Conservation (phyloP, 129 eudicot species). For the Pittosporum tobira region DNA sequence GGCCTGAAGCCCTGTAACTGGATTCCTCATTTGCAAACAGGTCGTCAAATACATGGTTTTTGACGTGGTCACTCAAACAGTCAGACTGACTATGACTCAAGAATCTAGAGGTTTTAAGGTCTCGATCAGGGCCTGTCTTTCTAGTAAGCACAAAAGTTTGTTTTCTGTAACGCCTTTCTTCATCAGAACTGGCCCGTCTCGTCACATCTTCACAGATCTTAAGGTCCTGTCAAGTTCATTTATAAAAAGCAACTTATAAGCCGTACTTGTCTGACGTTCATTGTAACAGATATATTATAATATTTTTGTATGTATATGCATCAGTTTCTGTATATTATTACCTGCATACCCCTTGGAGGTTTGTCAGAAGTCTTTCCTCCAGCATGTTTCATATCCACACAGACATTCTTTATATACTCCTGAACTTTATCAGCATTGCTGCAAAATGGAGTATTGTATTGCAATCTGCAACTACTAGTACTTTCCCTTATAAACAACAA, state of each 20-base stretch:
- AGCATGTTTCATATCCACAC: conserved; percentile 62
- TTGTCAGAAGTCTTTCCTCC: conserved; percentile 53
- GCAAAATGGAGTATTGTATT: conserved; percentile 13
- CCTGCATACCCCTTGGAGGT: conserved; percentile 83
- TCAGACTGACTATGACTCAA: conserved; percentile 62
- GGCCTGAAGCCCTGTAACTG: too few relatives aligned
- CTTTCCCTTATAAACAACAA: conserved; percentile 1
- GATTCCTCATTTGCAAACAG: conserved; percentile 70
- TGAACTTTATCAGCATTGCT: conserved; percentile 84
- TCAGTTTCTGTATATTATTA: too few relatives aligned
- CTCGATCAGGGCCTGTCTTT: conserved; percentile 90
- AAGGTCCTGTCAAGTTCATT: conserved; percentile 38
- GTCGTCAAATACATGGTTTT: conserved; percentile 60
- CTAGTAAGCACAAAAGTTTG: conserved; percentile 63
- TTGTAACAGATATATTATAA: too few relatives aligned
- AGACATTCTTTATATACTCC: conserved; percentile 72
- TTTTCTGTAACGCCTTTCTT: conserved; percentile 85
- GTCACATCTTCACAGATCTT: conserved; percentile 64
- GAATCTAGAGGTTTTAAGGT: conserved; percentile 51
- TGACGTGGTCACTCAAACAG: too few relatives aligned
- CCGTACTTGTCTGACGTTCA: too few relatives aligned
- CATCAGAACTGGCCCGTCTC: conserved; percentile 93
- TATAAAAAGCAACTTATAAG: too few relatives aligned
- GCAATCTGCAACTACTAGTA: neutral
- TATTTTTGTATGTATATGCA: too few relatives aligned